Evolutionary conservation across 2,329 filamentous ascomycete species (phyloP).

Genomic region (Neobulgaria alba): DNA sequence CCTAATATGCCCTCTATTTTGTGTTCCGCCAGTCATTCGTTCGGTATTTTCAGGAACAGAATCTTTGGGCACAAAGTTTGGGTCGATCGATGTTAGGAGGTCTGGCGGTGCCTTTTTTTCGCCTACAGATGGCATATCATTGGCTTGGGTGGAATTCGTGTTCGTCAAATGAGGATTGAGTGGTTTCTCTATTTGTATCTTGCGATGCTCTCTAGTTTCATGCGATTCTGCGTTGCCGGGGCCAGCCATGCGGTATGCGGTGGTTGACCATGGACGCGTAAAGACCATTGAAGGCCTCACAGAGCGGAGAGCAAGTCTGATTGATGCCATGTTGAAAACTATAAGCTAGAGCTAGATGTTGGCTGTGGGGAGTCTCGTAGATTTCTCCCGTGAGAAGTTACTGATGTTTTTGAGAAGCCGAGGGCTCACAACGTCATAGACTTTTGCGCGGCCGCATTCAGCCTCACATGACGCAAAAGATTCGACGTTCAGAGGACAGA

Average conservation of each 20-base stretch:
- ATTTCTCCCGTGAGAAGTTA: too few species aligned
- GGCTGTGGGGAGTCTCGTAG: too few species aligned
- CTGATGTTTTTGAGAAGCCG: too few species aligned
- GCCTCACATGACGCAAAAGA: too few species aligned
- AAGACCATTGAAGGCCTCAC: slow-evolving; percentile 20
- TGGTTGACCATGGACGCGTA: slow-evolving; percentile 17
- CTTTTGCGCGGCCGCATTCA: too few species aligned
- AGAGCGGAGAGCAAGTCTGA: slow-evolving; percentile 16
- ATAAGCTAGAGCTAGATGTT: too few species aligned
- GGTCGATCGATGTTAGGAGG: slow-evolving; percentile 46
- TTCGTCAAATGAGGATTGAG: slow-evolving; percentile 56
- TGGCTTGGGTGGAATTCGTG: slow-evolving; percentile 53
- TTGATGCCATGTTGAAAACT: slow-evolving; percentile 21
- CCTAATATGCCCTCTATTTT: slow-evolving; percentile 38
- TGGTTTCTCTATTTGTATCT: slow-evolving; percentile 46
- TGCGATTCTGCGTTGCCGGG: slow-evolving; percentile 31
- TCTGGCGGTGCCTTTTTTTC: slow-evolving; percentile 50
- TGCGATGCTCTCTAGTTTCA: slow-evolving; percentile 44
- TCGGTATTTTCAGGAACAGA: slow-evolving; percentile 53
- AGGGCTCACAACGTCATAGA: too few species aligned
- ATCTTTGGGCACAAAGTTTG: slow-evolving; percentile 49
- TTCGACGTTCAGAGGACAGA: too few species aligned
- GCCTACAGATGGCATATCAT: slow-evolving; percentile 53
- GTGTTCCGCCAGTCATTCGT: slow-evolving; percentile 56
- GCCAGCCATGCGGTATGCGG: slow-evolving; percentile 17